These are phyloP conservation scores for Pleoardoris graminearum DNA, from an alignment of 2,329 filamentous ascomycete species.

Conservation along the genomic window DNA sequence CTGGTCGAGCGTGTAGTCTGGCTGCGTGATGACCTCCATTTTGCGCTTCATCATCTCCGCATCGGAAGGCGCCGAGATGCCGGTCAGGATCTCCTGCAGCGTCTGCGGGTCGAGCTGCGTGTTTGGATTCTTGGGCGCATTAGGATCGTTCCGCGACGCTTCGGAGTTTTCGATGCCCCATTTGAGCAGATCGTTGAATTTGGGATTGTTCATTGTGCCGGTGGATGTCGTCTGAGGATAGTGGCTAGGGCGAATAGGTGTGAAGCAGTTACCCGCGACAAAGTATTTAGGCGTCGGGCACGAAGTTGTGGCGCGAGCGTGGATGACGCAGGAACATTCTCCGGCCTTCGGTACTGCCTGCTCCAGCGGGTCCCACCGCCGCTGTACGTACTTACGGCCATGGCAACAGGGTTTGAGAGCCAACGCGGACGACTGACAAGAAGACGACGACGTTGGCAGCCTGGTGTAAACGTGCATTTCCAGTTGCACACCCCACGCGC, in stretches of 20 bases:
- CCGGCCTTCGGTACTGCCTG: conserved; percentile 19
- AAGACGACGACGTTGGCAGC: background rate
- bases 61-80: conserved; percentile 62
- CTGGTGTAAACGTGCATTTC: background rate
- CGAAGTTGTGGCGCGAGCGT: conserved; percentile 10
- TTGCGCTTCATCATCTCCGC: conserved; percentile 87
- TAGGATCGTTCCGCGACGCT: conserved; percentile 42
- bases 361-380: background rate
- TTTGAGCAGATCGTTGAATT: conserved; percentile 76
- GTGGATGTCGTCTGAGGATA: background rate
- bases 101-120: conserved; percentile 67
- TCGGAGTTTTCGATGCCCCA: conserved; percentile 72
- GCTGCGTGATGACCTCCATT: conserved; percentile 70
- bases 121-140: conserved; percentile 39
- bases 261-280: conserved; percentile 10
- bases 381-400: background rate
- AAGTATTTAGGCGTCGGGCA: conserved; percentile 20
- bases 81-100: conserved; percentile 76
- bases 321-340: conserved; percentile 27
- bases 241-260: background rate
- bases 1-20: conserved; percentile 60
- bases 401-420: conserved; percentile 6
- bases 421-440: background rate
- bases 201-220: conserved; percentile 58
- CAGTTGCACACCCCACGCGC: conserved; percentile 2